Evolutionary conservation across 192 early-diverging fungal species (phyloP), one percentile per base, ranked within the genome.

Genomic region (Gryganskiella cystojenkinii): DNA sequence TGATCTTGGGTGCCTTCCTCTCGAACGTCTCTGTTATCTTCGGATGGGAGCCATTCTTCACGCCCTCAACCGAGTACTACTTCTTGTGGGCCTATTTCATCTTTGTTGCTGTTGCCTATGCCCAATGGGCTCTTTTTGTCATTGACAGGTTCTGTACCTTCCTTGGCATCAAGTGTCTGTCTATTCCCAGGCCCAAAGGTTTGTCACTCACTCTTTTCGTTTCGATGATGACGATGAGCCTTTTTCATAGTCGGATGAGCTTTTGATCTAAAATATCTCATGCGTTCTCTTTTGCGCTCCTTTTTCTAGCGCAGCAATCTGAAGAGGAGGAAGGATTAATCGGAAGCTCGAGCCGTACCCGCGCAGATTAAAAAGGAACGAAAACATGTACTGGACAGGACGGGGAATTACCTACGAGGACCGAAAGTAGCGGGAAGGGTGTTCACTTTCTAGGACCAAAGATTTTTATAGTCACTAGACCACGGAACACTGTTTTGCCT

Each of bases 91-190:
- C 76, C 33, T 91, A 91, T 79, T 91, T 93, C 53, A 67, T 80
- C 44, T 94, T 93, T 83, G 89, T 90, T 49, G 70, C 86, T 28
- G 72, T 91, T 11, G 93, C 92, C 28, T 97, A 97, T 82, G 58
- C 89, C 60, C 90, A 94, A 83, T 97, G 94, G 94, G 93, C 93
- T 43, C 65, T 90, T 58, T 79, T 92, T 46, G 93, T 97, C 71
- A 95, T 97, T 68, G 87, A 93, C 64, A 90, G 91, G 46, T 96
- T 97, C 83, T 97, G 95, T 79, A 82, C 87, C 42, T 91, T 89
- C 74, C 81, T 97, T 58, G 90, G 89, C 64, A 97, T 97, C 82
- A 86, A 91, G 56, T 97, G 95, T 71, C 81, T 97, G 56, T 84
- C 85, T 56, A 97, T 97, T 81, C 86, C 88, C 53, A 67, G 74